Evolutionary conservation across 169 alveolate genomes (phyloP).

Genomic region (Plasmodium ovale): DNA sequence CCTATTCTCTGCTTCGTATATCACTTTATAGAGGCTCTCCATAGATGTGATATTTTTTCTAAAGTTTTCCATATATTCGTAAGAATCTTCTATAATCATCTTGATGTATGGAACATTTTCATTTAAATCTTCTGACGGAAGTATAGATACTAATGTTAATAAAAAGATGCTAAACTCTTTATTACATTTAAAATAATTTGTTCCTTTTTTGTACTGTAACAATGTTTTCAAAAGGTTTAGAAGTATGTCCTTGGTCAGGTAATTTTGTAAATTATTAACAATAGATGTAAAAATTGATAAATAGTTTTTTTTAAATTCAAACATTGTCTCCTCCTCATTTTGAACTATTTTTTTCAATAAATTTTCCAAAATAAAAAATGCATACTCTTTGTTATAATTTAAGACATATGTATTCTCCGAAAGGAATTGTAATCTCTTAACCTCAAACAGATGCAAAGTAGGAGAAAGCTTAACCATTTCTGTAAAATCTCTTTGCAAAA

Average conservation of each 20-base stretch:
- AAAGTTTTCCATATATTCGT: background rate
- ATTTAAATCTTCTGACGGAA: slow-evolving; percentile 6
- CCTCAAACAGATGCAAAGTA: slow-evolving; percentile 25
- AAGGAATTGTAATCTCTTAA: slow-evolving; percentile 44
- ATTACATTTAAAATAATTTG: slow-evolving; percentile 15
- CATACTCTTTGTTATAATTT: slow-evolving; percentile 56
- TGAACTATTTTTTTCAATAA: slow-evolving; percentile 21
- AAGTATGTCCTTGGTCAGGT: slow-evolving; percentile 35
- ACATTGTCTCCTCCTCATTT: background rate
- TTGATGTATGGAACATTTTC: background rate
- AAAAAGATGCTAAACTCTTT: slow-evolving; percentile 30
- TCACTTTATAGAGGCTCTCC: slow-evolving; percentile 3
- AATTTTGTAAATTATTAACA: slow-evolving; percentile 12
- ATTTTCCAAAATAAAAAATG: slow-evolving; percentile 54
- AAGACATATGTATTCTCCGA: slow-evolving; percentile 37
- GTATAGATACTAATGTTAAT: slow-evolving; percentile 17
- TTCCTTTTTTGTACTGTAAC: slow-evolving; percentile 12
- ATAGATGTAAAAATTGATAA: slow-evolving; percentile 52
- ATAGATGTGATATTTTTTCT: background rate
- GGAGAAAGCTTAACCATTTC: slow-evolving; percentile 4
- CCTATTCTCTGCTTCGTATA: slow-evolving; percentile 3
- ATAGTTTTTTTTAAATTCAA: slow-evolving; percentile 53
- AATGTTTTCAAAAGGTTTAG: slow-evolving; percentile 33
- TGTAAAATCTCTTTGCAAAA: slow-evolving; percentile 28
- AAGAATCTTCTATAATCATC: slow-evolving; percentile 1